Base-by-base conservation (phyloP, 164 flowering plant genomes). In the Berberis vulgaris region DNA sequence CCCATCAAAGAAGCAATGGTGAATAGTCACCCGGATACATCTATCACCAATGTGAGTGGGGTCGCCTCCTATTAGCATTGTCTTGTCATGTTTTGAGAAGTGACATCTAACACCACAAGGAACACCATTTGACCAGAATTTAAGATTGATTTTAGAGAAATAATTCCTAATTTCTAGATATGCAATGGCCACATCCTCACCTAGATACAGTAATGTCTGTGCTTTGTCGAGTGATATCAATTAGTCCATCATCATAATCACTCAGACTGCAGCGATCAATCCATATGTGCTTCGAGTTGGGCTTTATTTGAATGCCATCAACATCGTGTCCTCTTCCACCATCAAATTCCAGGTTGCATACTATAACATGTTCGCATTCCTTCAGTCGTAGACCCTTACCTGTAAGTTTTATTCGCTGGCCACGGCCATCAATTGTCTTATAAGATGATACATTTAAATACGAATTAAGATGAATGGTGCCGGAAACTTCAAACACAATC, bases 351-450 rank as follows among this genome's bases (percentile, higher is more conserved):
- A 91, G 72, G 69, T 87, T 89, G 81, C 95, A 91, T 47, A 91
- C 60, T 49, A 91, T 89, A 6, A 89, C 83, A 73, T 89, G 92
- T 57, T 91, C 91, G 58, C 91, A 88, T 69, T 85, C 86, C 77
- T 88, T 86, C 69, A 91, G 75, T 79, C 91, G 76, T 69, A 91
- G 65, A 44, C 96, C 96, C 57, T 86, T 86, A 1, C 87, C 92
- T 0, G 84, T 84, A 59, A 88, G 72, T 62, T 86, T 91, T 43
- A 91, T 76, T 67, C 83, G 80, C 45, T 86, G 90, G 43, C 96
- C 96, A 2, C 97, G 87, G 2, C 96, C 97, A 73, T 91, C 97
- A 47, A 91, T 81, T 45, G 96, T 91, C 78, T 86, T 91, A 66
- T 82, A 76, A 41, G 97, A 91, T 0, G 96, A 85, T 5, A 91